Conservation (phyloP, 768 basidiomycete genomes). For the Naganishia onofrii region DNA sequence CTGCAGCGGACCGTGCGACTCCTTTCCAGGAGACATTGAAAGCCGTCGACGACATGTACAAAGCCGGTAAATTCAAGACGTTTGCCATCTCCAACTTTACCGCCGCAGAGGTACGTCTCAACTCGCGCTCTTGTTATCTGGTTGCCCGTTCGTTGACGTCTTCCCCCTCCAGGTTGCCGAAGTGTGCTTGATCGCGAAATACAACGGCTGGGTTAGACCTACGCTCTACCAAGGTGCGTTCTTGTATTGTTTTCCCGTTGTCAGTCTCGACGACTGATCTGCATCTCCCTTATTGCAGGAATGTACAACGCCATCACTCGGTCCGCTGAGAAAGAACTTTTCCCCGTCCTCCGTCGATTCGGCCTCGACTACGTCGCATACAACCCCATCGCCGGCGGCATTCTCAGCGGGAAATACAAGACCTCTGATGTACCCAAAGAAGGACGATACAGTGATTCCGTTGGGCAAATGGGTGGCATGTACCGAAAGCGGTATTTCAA, state of each 20-base stretch:
- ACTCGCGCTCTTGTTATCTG: not conserved
- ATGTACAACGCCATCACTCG: constrained; percentile 45
- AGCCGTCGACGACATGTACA: constrained; percentile 57
- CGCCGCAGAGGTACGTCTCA: constrained; percentile 50
- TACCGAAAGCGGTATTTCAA: constrained; percentile 40
- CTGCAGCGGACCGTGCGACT: constrained; percentile 53
- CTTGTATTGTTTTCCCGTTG: not conserved
- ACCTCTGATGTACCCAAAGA: constrained; percentile 28
- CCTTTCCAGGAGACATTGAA: constrained; percentile 58
- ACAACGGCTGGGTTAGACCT: constrained; percentile 58
- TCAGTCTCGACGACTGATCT: not conserved
- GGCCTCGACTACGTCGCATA: constrained; percentile 47
- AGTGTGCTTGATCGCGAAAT: constrained; percentile 54
- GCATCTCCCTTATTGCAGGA: not conserved
- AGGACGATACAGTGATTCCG: constrained; percentile 28
- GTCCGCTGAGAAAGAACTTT: constrained; percentile 37
- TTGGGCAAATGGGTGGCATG: constrained; percentile 19
- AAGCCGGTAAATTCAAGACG: constrained; percentile 59
- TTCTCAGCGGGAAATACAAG: constrained; percentile 34
- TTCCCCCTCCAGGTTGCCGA: constrained; percentile 55
- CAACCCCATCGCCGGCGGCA: constrained; percentile 46
- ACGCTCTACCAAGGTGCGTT: constrained; percentile 57
- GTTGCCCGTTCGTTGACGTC: not conserved
- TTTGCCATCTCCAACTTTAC: constrained; percentile 57
- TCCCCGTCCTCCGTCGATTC: constrained; percentile 41